A percentile compares a stretch with the other conserved stretches of the same genome.
phyloP scores from a whole-genome alignment of 2,329 filamentous ascomycete species.

The Endoconidiophora polonica region DNA sequence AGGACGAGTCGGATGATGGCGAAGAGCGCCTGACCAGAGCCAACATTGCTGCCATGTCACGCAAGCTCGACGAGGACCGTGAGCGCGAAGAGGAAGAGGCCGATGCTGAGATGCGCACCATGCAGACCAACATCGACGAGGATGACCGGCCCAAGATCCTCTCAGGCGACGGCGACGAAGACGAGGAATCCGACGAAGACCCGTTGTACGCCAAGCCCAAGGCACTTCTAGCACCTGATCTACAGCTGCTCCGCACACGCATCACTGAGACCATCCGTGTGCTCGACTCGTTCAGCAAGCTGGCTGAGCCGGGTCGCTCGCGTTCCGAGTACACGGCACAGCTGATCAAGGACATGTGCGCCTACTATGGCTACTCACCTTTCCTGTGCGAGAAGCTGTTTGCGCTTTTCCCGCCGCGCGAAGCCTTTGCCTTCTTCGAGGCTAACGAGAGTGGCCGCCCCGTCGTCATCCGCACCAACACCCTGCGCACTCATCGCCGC shows the following conservation, averaged over 20 bases:
- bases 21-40: slow-evolving; percentile 87
- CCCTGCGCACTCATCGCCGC: slow-evolving; percentile 56
- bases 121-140: slow-evolving; percentile 86
- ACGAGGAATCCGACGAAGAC: slow-evolving; percentile 40
- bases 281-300: slow-evolving; percentile 69
- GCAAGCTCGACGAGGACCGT: slow-evolving; percentile 62
- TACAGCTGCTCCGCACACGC: slow-evolving; percentile 72
- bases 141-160: slow-evolving; percentile 50
- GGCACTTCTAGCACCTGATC: slow-evolving; percentile 62
- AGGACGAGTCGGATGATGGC: slow-evolving; percentile 61
- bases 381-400: slow-evolving; percentile 95
- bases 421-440: slow-evolving; percentile 97
- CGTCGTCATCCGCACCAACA: slow-evolving; percentile 94
- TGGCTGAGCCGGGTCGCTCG: slow-evolving; percentile 64
- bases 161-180: slow-evolving; percentile 34
- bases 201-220: slow-evolving; percentile 41
- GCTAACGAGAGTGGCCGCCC: slow-evolving; percentile 91
- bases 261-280: slow-evolving; percentile 91
- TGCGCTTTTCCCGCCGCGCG: slow-evolving; percentile 76
- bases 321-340: slow-evolving; percentile 77
- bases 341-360: slow-evolving; percentile 79
- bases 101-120: slow-evolving; percentile 68
- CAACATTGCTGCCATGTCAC: slow-evolving; percentile 84
- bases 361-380: slow-evolving; percentile 90
- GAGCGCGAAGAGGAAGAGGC: slow-evolving; percentile 69